Base-by-base conservation (phyloP, 805 yeast genomes). In the Candida broadrunensis region DNA sequence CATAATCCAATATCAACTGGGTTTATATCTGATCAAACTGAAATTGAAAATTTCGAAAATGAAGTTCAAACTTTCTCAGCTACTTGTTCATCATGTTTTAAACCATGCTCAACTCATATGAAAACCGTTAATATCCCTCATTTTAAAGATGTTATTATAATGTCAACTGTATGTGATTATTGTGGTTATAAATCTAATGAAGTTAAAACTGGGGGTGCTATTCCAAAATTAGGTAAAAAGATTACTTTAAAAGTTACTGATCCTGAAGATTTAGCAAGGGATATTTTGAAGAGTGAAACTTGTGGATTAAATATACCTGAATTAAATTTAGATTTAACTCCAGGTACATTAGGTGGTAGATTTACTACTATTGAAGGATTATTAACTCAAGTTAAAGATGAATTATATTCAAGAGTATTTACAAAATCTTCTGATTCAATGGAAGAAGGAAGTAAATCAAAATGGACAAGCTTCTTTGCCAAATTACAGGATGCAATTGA, bases 131-230 rank as follows among this genome's bases (percentile, higher is more conserved):
- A 88, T 61, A 93, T 93, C 50, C 99, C 99, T 16, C 98, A 93
- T 67, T 93, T 93, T 77, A 90, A 91, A 67, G 98, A 93, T 50
- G 99, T 93, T 31, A 85, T 93, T 44, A 79, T 93, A 54, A 93
- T 93, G 99, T 85, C 95, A 36, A 93, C 99, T 1, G 82, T 79
- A 1, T 93, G 99, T 69, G 90, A 83, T 24, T 67, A 78, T 47
- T 93, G 99, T 68, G 99, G 98, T 27, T 93, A 86, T 67, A 91
- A 88, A 68, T 87, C 96, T 14, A 93, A 93, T 60, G 99, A 93
- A 65, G 99, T 93, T 49, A 93, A 91, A 69, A 93, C 99, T 4
- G 99, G 99, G 44, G 99, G 99, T 53, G 95, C 85, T 7, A 84
- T 93, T 36, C 97, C 99, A 24, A 84, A 72, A 2, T 75, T 81